These are phyloP conservation scores for Moesziomyces sp. DNA, from an alignment of 1,284 basidiomycete species.

Conservation along the genomic window DNA sequence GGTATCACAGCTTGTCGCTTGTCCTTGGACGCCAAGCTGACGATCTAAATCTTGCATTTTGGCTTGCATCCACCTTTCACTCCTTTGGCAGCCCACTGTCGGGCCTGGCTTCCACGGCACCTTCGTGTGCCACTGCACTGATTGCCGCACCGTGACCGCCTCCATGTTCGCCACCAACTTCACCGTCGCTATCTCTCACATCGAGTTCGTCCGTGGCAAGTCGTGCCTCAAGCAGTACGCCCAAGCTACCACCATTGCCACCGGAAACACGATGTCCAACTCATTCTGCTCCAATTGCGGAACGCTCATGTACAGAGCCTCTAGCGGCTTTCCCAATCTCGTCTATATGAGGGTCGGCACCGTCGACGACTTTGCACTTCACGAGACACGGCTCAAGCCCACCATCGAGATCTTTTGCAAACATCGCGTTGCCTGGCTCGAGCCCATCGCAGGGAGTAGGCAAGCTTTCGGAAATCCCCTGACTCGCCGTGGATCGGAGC, in stretches of 20 bases:
- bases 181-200: constrained; percentile 52
- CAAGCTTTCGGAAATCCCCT: neutral
- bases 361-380: constrained; percentile 66
- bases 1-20: constrained; percentile 21
- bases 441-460: constrained; percentile 32
- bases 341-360: constrained; percentile 63
- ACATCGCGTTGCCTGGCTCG: constrained; percentile 61
- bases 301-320: constrained; percentile 64
- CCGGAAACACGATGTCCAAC: constrained; percentile 65
- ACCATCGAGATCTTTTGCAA: constrained; percentile 61
- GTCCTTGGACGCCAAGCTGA: neutral
- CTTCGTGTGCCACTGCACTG: constrained; percentile 67
- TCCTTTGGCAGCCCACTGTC: constrained; percentile 48
- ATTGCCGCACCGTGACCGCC: constrained; percentile 67
- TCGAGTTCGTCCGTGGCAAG: constrained; percentile 62
- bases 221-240: constrained; percentile 55
- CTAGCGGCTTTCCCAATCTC: constrained; percentile 43
- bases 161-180: constrained; percentile 68
- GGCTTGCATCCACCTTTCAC: no score
- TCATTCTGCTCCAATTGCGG: constrained; percentile 68
- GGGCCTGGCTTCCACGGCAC: constrained; percentile 59
- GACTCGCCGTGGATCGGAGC: no score
- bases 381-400: constrained; percentile 64
- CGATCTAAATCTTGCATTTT: no score
- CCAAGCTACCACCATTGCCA: constrained; percentile 52